Base-by-base conservation (phyloP, 2,329 filamentous ascomycete genomes). In the Penicillium sp. region DNA sequence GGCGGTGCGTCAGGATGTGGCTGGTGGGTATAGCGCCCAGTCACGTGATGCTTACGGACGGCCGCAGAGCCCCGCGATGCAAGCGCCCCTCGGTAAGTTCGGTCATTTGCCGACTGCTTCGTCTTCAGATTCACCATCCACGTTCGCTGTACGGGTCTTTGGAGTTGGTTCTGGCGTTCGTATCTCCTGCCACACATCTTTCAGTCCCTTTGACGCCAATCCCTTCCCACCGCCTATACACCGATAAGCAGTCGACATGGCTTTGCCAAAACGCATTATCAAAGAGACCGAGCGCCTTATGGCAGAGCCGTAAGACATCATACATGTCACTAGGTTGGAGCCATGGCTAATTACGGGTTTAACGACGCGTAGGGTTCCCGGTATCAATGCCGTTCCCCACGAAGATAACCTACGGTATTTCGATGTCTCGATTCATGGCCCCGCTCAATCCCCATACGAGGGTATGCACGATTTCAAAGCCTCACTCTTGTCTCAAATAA, bases 391-490 rank as follows among this genome's bases (percentile, higher is more conserved):
- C 45, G 81, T 95, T 47, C 95, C 95, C 45, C 94, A 97, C 73
- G 91, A 96, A 66, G 94, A 99, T 66, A 99, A 99, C 76, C 84
- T 97, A 53, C 85, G 94, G 64, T 99, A 99, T 76, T 99, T 99
- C 68, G 95, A 99, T 72, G 95, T 99, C 63, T 90, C 89, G 66
- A 96, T 99, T 70, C 87, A 96, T 70, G 93, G 93, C 6, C 93
- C 93, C 21, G 85, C 87, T 36, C 88, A 92, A 68, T 96, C 93
- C 51, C 94, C 94, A 54, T 97, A 97, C 70, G 92, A 97, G 81
- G 90, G 93, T 95, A 64, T 29, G 50, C 42, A 18, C 21, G 7
- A 33, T 18, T 10, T 23, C 6, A 16, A 3, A 8, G 8, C 21
- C 41, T 8, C 24, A 15, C 10, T 36, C 41, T 57, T 39, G 33